phyloP scores from a whole-genome alignment of 139 green algal genomes.

The Nannochloris sp. region DNA sequence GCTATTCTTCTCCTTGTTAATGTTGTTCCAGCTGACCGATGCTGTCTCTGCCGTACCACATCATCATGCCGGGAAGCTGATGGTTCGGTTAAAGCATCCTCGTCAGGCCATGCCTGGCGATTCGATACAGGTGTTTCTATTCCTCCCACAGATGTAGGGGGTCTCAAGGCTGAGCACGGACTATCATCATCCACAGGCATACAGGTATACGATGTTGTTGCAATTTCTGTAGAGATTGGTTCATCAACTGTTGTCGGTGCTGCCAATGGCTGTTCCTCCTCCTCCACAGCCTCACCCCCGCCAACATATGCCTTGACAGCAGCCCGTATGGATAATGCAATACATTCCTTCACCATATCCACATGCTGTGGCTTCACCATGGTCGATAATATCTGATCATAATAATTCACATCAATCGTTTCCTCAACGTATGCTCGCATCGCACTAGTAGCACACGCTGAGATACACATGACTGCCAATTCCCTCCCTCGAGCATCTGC shows the following conservation, averaged over 20 bases:
- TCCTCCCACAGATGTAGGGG: too few relatives aligned
- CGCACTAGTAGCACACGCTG: conserved; percentile 14
- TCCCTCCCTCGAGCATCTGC: conserved; percentile 4
- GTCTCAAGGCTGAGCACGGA: too few relatives aligned
- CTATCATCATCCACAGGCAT: background rate
- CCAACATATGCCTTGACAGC: conserved; percentile 12
- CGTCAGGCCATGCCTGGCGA: too few relatives aligned
- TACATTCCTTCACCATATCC: conserved; percentile 17
- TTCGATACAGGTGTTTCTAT: too few relatives aligned
- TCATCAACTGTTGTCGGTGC: background rate
- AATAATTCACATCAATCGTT: conserved; percentile 29
- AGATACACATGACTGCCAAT: conserved; percentile 10
- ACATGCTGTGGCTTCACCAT: conserved; percentile 27
- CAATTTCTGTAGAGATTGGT: background rate
- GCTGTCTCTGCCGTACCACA: too few relatives aligned
- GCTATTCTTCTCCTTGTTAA: too few relatives aligned
- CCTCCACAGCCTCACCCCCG: background rate
- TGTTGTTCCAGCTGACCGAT: too few relatives aligned
- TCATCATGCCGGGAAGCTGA: too few relatives aligned
- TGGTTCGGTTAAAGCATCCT: too few relatives aligned
- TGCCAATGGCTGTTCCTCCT: too few relatives aligned
- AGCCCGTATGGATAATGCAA: conserved; percentile 20
- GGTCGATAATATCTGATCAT: conserved; percentile 24
- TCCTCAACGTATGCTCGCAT: conserved; percentile 27
- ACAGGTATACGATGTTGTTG: conserved; percentile 7